These are phyloP conservation scores for Fusarium sp. DNA, from an alignment of 2,329 filamentous ascomycete species.

Conservation along the genomic window DNA sequence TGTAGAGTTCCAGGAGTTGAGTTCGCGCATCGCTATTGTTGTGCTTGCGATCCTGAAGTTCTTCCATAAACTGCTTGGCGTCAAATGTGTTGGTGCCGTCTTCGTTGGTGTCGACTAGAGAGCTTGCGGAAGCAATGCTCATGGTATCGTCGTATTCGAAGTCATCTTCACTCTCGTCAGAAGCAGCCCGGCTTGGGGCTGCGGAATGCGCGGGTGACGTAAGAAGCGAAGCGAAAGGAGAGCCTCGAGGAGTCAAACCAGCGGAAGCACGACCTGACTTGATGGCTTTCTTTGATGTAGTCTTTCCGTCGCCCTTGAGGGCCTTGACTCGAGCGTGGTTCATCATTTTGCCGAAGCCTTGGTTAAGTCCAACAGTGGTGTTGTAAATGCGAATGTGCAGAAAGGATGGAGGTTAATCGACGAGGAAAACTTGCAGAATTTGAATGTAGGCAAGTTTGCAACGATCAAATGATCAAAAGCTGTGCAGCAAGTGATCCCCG, in stretches of 20 bases:
- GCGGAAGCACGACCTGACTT: conserved; percentile 67
- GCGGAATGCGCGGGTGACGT: conserved; percentile 67
- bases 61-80: conserved; percentile 68
- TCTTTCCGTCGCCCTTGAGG: conserved; percentile 75
- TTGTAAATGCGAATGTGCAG: not conserved
- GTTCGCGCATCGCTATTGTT: conserved; percentile 77
- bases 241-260: conserved; percentile 63
- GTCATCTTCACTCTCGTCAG: conserved; percentile 66
- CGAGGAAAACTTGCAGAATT: conserved; percentile 38
- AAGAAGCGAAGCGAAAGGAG: conserved; percentile 64
- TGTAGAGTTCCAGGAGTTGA: conserved; percentile 45
- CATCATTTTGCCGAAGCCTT: conserved; percentile 51
- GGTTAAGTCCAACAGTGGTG: not conserved
- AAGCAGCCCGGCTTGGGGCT: conserved; percentile 67
- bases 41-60: conserved; percentile 78
- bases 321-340: conserved; percentile 73
- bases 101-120: conserved; percentile 63
- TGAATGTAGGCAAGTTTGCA: conserved; percentile 4
- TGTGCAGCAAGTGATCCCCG: conserved; percentile 39
- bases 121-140: conserved; percentile 53
- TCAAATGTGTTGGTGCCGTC: conserved; percentile 73
- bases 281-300: conserved; percentile 71
- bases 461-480: conserved; percentile 15
- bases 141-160: conserved; percentile 55
- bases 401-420: conserved; percentile 10